A percentile compares a stretch with the other conserved stretches of the same genome.
phyloP scores from a whole-genome alignment of 148 eudicot genomes.

The Simmondsia chinensis region DNA sequence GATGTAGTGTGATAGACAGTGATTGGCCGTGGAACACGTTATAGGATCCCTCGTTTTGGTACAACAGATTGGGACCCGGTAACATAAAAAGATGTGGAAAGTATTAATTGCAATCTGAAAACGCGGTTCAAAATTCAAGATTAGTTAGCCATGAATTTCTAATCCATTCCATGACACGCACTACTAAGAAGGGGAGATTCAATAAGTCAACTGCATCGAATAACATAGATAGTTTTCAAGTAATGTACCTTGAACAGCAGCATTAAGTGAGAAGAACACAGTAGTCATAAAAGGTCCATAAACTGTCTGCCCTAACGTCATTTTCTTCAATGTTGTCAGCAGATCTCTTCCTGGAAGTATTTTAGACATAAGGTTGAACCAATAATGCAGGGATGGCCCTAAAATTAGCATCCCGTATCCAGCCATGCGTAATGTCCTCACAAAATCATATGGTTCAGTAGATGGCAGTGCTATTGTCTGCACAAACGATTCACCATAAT shows the following conservation, averaged over 20 bases:
- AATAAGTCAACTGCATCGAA: not conserved
- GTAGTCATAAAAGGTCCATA: conserved; percentile 80
- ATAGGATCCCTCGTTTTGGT: too few species aligned
- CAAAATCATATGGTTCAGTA: conserved; percentile 48
- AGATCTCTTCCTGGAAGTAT: conserved; percentile 66
- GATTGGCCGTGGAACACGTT: too few species aligned
- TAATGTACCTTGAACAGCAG: conserved; percentile 70
- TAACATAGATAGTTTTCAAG: not conserved
- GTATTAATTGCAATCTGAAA: too few species aligned
- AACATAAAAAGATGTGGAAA: too few species aligned
- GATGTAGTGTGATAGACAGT: too few species aligned
- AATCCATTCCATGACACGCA: too few species aligned
- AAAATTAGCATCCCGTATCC: conserved; percentile 68
- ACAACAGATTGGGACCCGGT: too few species aligned
- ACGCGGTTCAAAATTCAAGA: too few species aligned
- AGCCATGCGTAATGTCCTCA: conserved; percentile 80
- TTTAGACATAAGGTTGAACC: conserved; percentile 73
- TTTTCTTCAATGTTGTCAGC: conserved; percentile 64
- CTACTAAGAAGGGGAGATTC: too few species aligned
- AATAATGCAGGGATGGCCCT: conserved; percentile 86
- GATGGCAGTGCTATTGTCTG: conserved; percentile 53
- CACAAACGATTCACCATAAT: not conserved
- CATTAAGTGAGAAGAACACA: conserved; percentile 75
- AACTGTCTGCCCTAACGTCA: conserved; percentile 62
- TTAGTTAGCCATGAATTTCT: too few species aligned